phyloP scores from a whole-genome alignment of 1,139 yeast species.

The Geotrichum reessii region DNA sequence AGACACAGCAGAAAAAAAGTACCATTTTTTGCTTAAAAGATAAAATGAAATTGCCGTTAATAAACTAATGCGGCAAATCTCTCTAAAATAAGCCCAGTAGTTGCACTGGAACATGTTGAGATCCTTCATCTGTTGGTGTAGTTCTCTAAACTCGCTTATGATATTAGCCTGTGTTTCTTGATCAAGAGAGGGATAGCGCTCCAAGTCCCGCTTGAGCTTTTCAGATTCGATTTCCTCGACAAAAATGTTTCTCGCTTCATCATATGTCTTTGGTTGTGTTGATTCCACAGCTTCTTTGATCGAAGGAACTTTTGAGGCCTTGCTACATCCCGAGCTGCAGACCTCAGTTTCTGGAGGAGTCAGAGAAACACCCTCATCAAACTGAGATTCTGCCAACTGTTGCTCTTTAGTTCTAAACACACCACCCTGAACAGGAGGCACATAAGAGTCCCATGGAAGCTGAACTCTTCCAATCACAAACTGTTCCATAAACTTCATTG shows the following conservation, averaged over 20 bases:
- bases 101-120: conserved; percentile 66
- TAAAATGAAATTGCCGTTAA: conserved; percentile 49
- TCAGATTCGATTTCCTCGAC: conserved; percentile 54
- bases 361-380: conserved; percentile 14
- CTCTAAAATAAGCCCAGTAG: conserved; percentile 66
- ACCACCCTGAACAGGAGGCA: conserved; percentile 91
- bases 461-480: conserved; percentile 64
- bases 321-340: conserved; percentile 6
- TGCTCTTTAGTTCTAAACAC: conserved; percentile 37
- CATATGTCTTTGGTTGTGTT: conserved; percentile 3
- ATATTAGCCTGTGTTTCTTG: conserved; percentile 56
- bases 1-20: conserved; percentile 53
- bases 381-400: conserved; percentile 15
- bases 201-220: conserved; percentile 50
- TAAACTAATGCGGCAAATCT: conserved; percentile 53
- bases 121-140: conserved; percentile 52
- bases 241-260: conserved; percentile 44
- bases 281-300: conserved; percentile 12
- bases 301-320: background rate
- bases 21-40: conserved; percentile 41
- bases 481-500: conserved; percentile 45
- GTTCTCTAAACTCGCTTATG: conserved; percentile 51
- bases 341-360: conserved; percentile 6
- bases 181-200: conserved; percentile 58
- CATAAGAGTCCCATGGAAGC: conserved; percentile 60